These are phyloP conservation scores for Xylaria flabelliformis DNA, from an alignment of 495 filamentous ascomycete species.

Conservation along the genomic window DNA sequence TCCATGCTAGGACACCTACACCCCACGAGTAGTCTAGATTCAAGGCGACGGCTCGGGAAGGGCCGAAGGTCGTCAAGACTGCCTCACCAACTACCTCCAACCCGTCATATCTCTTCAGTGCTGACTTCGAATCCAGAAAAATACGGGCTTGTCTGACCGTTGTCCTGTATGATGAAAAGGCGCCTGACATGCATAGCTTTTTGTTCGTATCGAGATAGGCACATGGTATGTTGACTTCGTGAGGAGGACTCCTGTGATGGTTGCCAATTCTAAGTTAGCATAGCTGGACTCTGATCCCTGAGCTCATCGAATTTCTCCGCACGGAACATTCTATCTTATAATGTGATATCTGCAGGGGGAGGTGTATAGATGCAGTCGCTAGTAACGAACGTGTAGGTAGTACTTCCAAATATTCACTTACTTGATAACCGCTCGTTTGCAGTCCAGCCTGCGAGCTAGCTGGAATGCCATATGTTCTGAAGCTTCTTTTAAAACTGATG, in stretches of 20 bases:
- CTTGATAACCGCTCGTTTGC: slow-evolving; percentile 1
- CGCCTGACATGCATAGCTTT: neutral
- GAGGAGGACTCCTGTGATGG: neutral
- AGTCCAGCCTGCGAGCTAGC: neutral
- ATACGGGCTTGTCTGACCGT: neutral
- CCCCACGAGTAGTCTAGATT: slow-evolving; percentile 3
- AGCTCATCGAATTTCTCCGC: neutral
- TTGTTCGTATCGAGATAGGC: neutral
- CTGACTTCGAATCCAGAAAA: slow-evolving; percentile 4
- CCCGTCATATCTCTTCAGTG: neutral
- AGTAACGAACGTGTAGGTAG: neutral
- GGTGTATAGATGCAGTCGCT: too few relatives aligned
- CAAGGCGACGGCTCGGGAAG: neutral
- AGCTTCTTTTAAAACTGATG: neutral
- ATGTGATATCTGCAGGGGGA: neutral
- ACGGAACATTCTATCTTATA: neutral
- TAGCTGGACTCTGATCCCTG: too few relatives aligned
- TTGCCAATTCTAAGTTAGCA: neutral
- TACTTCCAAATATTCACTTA: neutral
- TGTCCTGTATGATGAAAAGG: neutral
- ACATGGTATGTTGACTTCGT: neutral
- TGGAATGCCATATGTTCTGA: neutral
- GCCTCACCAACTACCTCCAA: neutral
- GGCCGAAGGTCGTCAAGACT: neutral
- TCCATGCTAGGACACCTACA: neutral